Evolutionary conservation across 163 green algal genomes (phyloP).

Genomic region (Chloroidium sp.): DNA sequence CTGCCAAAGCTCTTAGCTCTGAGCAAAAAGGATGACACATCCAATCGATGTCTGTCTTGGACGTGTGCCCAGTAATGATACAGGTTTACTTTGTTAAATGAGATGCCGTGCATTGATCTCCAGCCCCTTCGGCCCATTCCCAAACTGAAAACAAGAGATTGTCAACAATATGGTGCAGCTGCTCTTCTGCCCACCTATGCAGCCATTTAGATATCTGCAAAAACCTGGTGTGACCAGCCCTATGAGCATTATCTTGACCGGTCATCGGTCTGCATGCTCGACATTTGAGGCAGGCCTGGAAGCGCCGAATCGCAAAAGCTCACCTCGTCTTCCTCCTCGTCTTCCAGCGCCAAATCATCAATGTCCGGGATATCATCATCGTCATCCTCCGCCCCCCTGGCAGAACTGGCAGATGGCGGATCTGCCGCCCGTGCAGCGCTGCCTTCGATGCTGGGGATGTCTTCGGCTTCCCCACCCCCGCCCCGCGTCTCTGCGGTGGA

Average conservation of each 20-base stretch:
- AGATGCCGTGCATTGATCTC: background rate
- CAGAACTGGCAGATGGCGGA: too few species aligned
- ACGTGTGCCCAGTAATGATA: too few species aligned
- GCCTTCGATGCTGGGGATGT: too few species aligned
- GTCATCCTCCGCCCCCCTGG: constrained; percentile 4
- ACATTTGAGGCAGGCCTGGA: too few species aligned
- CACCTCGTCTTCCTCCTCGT: constrained; percentile 48
- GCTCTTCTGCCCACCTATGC: background rate
- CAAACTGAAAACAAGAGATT: too few species aligned
- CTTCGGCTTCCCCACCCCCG: background rate
- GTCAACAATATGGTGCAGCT: too few species aligned
- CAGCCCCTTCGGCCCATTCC: background rate
- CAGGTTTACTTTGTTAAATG: too few species aligned
- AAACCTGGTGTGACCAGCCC: too few species aligned
- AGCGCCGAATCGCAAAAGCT: background rate
- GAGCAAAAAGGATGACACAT: constrained; percentile 1
- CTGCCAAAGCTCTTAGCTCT: background rate
- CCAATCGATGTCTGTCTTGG: background rate
- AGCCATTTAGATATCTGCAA: too few species aligned
- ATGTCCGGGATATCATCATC: constrained; percentile 72
- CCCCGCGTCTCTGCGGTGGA: constrained; percentile 12
- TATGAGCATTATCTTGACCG: too few species aligned
- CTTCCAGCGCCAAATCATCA: constrained; percentile 52
- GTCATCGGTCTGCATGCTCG: too few species aligned
- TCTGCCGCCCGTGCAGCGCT: too few species aligned